phyloP scores from a whole-genome alignment of 352 stramenopile species.

The Globisporangium nodosum region DNA sequence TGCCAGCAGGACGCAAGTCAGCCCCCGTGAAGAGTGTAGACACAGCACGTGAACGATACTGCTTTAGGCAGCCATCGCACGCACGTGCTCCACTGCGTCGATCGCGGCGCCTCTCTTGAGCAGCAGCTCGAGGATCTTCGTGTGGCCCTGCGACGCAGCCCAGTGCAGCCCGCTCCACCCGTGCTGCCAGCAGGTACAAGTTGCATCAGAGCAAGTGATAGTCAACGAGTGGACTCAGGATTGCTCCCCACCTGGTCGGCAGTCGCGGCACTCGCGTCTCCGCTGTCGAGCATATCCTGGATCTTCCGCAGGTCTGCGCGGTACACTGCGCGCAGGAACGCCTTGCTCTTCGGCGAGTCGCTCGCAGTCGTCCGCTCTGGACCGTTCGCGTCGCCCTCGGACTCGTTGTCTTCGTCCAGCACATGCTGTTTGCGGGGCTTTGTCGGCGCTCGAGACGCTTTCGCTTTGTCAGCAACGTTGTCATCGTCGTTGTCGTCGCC shows the following conservation, averaged over 20 bases:
- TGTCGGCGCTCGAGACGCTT: neutral
- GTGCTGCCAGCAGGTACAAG: constrained; percentile 26
- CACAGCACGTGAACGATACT: neutral
- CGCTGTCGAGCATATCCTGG: constrained; percentile 42
- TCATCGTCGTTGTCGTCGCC: neutral
- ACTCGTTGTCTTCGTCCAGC: constrained; percentile 11
- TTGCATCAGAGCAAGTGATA: neutral
- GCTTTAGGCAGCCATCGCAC: neutral
- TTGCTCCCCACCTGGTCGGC: constrained; percentile 44
- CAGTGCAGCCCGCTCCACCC: constrained; percentile 76
- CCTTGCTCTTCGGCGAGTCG: constrained; percentile 45
- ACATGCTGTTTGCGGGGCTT: constrained; percentile 2
- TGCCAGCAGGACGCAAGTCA: constrained; percentile 8
- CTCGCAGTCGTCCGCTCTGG: constrained; percentile 38
- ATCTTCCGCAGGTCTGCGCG: constrained; percentile 43
- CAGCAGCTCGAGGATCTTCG: constrained; percentile 41
- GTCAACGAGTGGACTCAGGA: neutral
- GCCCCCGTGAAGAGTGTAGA: neutral
- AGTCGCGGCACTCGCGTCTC: constrained; percentile 36
- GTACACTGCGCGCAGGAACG: constrained; percentile 62
- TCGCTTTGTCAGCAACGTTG: neutral
- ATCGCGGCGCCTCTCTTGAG: constrained; percentile 33
- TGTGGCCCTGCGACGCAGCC: constrained; percentile 62
- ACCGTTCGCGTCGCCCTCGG: constrained; percentile 13
- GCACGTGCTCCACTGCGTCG: constrained; percentile 58